These are phyloP conservation scores for Polygonum aviculare DNA, from an alignment of 148 eudicot genomes.

Conservation along the genomic window DNA sequence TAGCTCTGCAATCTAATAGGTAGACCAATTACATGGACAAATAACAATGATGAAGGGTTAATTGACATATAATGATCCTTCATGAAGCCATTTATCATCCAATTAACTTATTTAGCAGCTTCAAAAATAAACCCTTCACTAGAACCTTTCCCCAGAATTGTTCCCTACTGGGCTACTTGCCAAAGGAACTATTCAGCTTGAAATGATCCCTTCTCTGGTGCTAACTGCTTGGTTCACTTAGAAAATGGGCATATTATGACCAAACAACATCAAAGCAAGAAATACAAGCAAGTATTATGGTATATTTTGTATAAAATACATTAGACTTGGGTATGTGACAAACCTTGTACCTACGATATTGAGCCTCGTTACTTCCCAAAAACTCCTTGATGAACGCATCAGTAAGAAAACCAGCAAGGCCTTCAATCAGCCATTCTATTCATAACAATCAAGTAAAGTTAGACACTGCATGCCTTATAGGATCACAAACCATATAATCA, in stretches of 20 bases:
- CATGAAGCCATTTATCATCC: neutral
- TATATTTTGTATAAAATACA: neutral
- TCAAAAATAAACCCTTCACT: neutral
- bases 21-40: neutral
- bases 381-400: conserved; percentile 73
- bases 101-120: neutral
- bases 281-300: neutral
- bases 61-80: neutral
- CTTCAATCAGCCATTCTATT: conserved; percentile 93
- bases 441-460: conserved; percentile 12
- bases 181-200: neutral
- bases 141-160: neutral
- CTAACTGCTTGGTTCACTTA: neutral
- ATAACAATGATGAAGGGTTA: neutral
- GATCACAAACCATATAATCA: conserved; percentile 10
- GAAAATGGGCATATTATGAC: neutral
- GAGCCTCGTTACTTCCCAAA: conserved; percentile 93
- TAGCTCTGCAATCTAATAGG: neutral
- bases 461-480: neutral
- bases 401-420: conserved; percentile 89
- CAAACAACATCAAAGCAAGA: neutral
- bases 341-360: conserved; percentile 89
- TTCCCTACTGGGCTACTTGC: neutral
- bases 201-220: neutral
- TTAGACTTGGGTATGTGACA: conserved; percentile 14